Evolutionary conservation across 169 alveolate genomes (phyloP), one percentile per base, ranked within the genome.

Genomic region (Plasmodium cynomolgi): DNA sequence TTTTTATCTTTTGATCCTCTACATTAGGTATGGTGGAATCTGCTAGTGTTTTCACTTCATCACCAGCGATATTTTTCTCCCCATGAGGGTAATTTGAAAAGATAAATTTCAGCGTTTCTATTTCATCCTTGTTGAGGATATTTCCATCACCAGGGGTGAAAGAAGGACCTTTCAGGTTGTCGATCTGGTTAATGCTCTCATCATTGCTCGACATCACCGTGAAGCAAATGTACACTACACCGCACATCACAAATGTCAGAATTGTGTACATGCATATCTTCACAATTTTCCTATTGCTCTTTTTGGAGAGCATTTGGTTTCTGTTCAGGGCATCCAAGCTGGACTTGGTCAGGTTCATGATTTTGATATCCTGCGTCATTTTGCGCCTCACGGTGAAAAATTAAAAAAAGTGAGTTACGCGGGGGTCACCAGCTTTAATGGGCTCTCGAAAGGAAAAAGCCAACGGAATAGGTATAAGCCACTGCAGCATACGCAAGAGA

Each of bases 71-170:
- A n/a, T 20, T n/a, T n/a, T 47, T 81, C 0, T 81, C n/a, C 56
- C 33, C 72, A 3, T 47, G 29, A 9, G 26, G 72, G 68, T 86
- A 86, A 20, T 54, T 86, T 34, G 80, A 56, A 23, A 86, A 29
- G 29, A 86, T 29, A 17, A 50, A 75, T 54, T 37, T 75, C 39
- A 86, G 44, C 7, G 47, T 4, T 75, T 54, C 86, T 50, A 86
- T 75, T 86, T 86, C 93, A 50, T 50, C 80, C 37, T 54, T 86
- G 29, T n/a, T 86, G 13, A 86, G 72, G 29, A 26, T 50, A 56
- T 50, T 17, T 47, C 37, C 71, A 4, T 54, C 72, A 8, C 26
- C 15, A 26, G 71, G 17, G 75, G 5, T 68, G 41, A 8, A 37
- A n/a, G 17, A 62, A 1, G 17, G 39, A 23, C n/a, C 39, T 9